Conservation (phyloP, 2,329 filamentous ascomycete species). For the Colletotrichum sp. region DNA sequence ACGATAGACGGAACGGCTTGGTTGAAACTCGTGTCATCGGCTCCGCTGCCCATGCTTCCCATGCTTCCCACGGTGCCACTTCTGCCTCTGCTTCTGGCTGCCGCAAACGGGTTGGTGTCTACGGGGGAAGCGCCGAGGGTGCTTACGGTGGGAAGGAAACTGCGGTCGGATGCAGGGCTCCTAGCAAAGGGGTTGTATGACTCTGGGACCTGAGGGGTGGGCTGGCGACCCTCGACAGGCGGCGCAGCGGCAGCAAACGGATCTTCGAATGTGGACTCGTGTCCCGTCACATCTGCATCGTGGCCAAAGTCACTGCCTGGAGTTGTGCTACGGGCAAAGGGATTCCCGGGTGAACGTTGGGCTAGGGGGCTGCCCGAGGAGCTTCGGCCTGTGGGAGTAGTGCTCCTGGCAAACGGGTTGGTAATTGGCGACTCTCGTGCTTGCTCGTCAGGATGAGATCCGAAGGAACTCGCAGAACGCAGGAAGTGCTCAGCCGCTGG, state of each 20-base stretch:
- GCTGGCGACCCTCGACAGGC: not conserved
- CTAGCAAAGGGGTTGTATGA: constrained; percentile 6
- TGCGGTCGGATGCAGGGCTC: not conserved
- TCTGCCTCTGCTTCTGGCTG: not conserved
- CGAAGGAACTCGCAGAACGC: not conserved
- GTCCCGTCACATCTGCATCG: not conserved
- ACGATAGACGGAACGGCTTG: not conserved
- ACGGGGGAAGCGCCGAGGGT: not conserved
- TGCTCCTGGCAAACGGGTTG: constrained; percentile 13
- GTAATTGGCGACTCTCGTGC: not conserved
- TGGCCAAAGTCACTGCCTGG: not conserved
- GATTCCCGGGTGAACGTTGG: not conserved
- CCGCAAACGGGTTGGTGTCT: not conserved
- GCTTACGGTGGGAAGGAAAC: constrained; percentile 2
- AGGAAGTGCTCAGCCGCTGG: not conserved
- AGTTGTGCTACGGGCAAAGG: not conserved
- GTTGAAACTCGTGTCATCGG: not conserved
- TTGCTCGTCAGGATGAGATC: not conserved
- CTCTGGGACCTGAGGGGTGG: constrained; percentile 3
- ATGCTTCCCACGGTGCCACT: not conserved
- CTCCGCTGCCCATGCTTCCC: not conserved
- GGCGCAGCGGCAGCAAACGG: not conserved
- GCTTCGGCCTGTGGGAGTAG: not conserved
- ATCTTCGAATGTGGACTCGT: not conserved
- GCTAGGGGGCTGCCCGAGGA: not conserved